Conservation (phyloP, 768 basidiomycete species). For the Leccinum disarticulatum region DNA sequence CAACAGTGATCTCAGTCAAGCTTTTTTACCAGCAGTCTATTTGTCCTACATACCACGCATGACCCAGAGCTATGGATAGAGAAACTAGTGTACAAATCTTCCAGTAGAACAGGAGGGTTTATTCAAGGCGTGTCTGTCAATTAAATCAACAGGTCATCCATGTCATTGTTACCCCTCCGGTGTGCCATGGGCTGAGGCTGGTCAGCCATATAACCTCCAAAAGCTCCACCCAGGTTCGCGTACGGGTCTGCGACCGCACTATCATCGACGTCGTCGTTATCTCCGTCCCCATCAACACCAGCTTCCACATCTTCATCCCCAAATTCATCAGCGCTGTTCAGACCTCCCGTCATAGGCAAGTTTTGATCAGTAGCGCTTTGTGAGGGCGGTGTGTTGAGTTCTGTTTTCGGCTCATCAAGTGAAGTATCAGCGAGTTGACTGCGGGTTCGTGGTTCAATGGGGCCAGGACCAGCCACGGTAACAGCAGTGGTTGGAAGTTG, state of each 20-base stretch:
- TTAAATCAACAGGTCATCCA: slow-evolving; percentile 71
- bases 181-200: slow-evolving; percentile 62
- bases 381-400: slow-evolving; percentile 31
- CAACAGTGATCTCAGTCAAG: background rate
- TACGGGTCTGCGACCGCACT: slow-evolving; percentile 63
- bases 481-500: slow-evolving; percentile 46
- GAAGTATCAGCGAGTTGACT: slow-evolving; percentile 29
- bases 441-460: slow-evolving; percentile 29
- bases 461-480: slow-evolving; percentile 58
- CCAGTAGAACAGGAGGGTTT: background rate
- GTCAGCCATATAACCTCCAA: slow-evolving; percentile 72
- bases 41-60: slow-evolving; percentile 12
- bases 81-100: slow-evolving; percentile 5
- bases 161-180: slow-evolving; percentile 44
- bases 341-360: slow-evolving; percentile 1
- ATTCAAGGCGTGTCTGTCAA: background rate
- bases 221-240: slow-evolving; percentile 75
- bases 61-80: background rate
- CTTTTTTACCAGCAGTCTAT: background rate
- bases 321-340: slow-evolving; percentile 8
- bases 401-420: slow-evolving; percentile 29
- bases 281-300: slow-evolving; percentile 38
- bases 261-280: slow-evolving; percentile 41
- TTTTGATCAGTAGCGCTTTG: slow-evolving; percentile 20
- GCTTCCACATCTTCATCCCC: slow-evolving; percentile 25